A percentile compares a stretch with the other conserved stretches of the same genome.
Evolutionary conservation across 208 protist species (phyloP).

Genomic region (Angomonas deanei): DNA sequence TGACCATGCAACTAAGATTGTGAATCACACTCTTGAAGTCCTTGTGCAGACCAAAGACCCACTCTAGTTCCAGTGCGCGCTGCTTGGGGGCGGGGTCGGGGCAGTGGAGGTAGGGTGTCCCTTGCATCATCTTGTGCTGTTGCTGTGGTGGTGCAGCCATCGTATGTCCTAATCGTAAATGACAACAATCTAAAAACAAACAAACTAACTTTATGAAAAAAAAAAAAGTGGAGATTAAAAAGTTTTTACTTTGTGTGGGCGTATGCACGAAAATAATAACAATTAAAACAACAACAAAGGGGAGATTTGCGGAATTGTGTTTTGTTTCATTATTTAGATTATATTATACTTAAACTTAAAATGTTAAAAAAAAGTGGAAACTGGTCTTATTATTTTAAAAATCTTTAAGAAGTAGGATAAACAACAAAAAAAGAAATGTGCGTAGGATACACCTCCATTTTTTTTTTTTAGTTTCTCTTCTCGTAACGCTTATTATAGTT

Average conservation of each 20-base stretch:
- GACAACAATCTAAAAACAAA: background rate
- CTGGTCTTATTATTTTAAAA: background rate
- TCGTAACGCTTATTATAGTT: conserved; percentile 1
- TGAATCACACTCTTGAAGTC: conserved; percentile 82
- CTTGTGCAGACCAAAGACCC: conserved; percentile 90
- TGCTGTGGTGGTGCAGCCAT: background rate
- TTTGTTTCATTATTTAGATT: background rate
- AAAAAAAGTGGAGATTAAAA: conserved; percentile 5
- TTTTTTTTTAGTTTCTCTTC: conserved; percentile 10
- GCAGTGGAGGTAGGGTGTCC: conserved; percentile 23
- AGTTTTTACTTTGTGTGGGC: background rate
- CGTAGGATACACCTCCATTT: background rate
- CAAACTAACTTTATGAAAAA: conserved; percentile 12
- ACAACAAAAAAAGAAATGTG: conserved; percentile 7
- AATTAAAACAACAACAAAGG: conserved; percentile 1
- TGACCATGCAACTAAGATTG: conserved; percentile 63
- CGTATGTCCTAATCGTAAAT: background rate
- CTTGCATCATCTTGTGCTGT: conserved; percentile 1
- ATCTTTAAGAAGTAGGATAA: background rate
- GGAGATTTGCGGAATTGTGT: background rate
- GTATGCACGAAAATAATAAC: background rate
- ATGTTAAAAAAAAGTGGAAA: too few species aligned
- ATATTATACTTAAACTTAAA: too few species aligned
- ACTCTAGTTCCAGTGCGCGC: conserved; percentile 71
- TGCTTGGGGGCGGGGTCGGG: conserved; percentile 28